Base-by-base conservation (phyloP, 139 green algal species). In the Picochlorum sp. region DNA sequence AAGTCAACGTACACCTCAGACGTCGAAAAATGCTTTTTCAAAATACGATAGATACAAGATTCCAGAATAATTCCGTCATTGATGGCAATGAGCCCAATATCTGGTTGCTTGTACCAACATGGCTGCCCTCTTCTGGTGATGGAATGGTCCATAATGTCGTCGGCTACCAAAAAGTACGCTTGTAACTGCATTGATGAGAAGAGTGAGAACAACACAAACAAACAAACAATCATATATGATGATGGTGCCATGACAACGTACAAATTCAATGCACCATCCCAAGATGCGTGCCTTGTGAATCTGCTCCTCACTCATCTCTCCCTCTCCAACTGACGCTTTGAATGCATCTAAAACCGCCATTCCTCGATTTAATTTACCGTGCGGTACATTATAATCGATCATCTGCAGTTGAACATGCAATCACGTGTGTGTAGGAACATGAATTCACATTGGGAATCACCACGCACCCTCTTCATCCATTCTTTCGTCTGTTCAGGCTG, bases 31-130 rank as follows among this genome's bases (percentile, higher is more conserved):
- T 93, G 82, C 45, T 80, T 82, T 60, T 88, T 81, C 34, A 99
- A 83, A 34, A 97, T 84, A 63, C 76, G 73, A 80, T 94, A 99
- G 75, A 99, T 95, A 75, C 79, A 86, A 47, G 78, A 85, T 69
- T 98, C 95, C 28, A 99, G 77, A 38, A 98, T 75, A 64, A 99
- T 98, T 77, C 85, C 87, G 75, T 99, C 94, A 67, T 99, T 99
- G 84, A 86, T 92, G 8, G 94, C 94, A 52, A 96, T 81, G 76
- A 97, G 77, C 10, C 89, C 90, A 20, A 82, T 85, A 73, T 91
- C 81, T 21, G 81, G 73, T 57, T 88, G 49, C 62, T 85, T 86
- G 77, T 96, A 99, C 94, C 94, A 99, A 83, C 94, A 99, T 15
- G 92, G 90, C 75, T 99, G 91, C 9, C 94, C 94, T 3, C 94